Conservation (phyloP, 192 early-diverging fungal species). For the Backusella macrospora region DNA sequence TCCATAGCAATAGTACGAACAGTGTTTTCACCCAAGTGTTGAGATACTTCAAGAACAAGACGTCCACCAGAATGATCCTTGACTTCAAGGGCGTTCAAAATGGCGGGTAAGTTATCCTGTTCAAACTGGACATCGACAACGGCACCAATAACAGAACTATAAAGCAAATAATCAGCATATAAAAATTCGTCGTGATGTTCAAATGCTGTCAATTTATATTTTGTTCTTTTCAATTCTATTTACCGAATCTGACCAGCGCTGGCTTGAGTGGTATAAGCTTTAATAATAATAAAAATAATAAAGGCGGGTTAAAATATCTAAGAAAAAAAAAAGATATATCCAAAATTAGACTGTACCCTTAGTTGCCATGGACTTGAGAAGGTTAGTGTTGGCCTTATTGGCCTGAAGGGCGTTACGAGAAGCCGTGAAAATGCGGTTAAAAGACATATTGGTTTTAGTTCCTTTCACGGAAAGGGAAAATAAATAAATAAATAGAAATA, state of each 20-base stretch:
- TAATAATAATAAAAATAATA: conserved; percentile 21
- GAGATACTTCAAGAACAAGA: conserved; percentile 94
- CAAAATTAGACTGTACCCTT: background rate
- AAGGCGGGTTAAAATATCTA: background rate
- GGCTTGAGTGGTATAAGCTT: conserved; percentile 64
- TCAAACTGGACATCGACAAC: conserved; percentile 99
- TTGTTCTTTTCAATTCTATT: background rate
- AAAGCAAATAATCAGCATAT: conserved; percentile 46
- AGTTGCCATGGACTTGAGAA: conserved; percentile 1
- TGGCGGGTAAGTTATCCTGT: conserved; percentile 86
- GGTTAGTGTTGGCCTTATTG: background rate
- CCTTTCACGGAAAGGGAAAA: background rate
- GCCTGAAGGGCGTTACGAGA: conserved; percentile 1
- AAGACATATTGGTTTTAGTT: background rate
- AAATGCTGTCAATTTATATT: background rate
- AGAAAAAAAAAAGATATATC: background rate
- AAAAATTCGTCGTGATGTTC: background rate
- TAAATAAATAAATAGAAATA: too few species aligned
- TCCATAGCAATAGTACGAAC: conserved; percentile 99
- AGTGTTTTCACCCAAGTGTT: conserved; percentile 98
- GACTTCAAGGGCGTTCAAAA: conserved; percentile 97
- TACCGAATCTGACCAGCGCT: conserved; percentile 44
- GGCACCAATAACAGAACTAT: conserved; percentile 96
- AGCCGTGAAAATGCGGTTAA: conserved; percentile 11
- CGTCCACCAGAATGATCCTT: conserved; percentile 76